Conservation (phyloP, 2,329 filamentous ascomycete genomes). For the Aspergillus glaucus region DNA sequence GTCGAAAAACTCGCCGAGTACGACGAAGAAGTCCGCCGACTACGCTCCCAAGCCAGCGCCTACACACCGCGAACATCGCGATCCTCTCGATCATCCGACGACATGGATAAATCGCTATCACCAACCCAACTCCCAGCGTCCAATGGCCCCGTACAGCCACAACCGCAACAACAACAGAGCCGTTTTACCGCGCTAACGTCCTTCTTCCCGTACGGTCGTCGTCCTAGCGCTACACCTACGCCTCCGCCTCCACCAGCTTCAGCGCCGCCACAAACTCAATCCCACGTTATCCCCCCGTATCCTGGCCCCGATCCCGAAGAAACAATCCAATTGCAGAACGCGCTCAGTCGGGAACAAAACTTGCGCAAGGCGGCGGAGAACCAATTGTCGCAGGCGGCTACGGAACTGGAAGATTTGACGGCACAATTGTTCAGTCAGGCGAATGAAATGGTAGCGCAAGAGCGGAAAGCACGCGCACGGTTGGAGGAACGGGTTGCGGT, state of each 20-base stretch:
- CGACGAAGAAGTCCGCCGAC: slow-evolving; percentile 54
- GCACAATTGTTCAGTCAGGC: slow-evolving; percentile 57
- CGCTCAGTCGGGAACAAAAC: slow-evolving; percentile 49
- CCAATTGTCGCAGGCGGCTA: slow-evolving; percentile 48
- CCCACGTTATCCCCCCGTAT: slow-evolving; percentile 13
- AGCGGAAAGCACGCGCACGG: slow-evolving; percentile 53
- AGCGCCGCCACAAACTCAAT: slow-evolving; percentile 4
- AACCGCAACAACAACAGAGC: slow-evolving; percentile 20
- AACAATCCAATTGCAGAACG: slow-evolving; percentile 44
- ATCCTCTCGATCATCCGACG: slow-evolving; percentile 24
- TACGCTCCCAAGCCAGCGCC: slow-evolving; percentile 32
- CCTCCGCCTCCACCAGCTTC: slow-evolving; percentile 17
- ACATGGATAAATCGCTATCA: slow-evolving; percentile 22
- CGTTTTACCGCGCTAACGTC: slow-evolving; percentile 35
- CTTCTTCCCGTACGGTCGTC: slow-evolving; percentile 31
- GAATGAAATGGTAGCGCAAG: slow-evolving; percentile 61
- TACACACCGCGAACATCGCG: slow-evolving; percentile 19
- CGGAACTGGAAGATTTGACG: slow-evolving; percentile 57
- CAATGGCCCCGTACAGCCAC: slow-evolving; percentile 5
- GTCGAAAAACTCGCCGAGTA: slow-evolving; percentile 56
- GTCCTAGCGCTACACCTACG: slow-evolving; percentile 28
- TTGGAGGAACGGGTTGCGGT: slow-evolving; percentile 43
- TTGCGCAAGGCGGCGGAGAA: slow-evolving; percentile 54
- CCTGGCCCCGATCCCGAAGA: slow-evolving; percentile 17
- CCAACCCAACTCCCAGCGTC: slow-evolving; percentile 24